These are phyloP conservation scores for Misopates orontium DNA, from an alignment of 257 asterid species.

Conservation along the genomic window DNA sequence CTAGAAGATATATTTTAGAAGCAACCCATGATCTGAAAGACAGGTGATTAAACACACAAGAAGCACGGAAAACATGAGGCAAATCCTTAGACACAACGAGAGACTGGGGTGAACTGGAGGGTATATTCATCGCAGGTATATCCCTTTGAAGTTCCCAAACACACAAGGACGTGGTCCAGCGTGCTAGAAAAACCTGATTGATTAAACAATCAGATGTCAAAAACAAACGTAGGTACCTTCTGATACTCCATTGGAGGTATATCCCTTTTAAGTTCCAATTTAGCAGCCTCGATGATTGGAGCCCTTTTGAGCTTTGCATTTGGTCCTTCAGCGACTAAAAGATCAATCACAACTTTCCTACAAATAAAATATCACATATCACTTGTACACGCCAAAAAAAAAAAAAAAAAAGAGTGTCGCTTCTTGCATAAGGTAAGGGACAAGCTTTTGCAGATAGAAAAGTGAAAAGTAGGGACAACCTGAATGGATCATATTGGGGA, in stretches of 20 bases:
- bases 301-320: conserved; percentile 82
- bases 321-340: conserved; percentile 64
- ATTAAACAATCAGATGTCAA: not conserved
- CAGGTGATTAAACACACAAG: too few relatives aligned
- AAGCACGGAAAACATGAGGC: not conserved
- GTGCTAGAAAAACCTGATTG: not conserved
- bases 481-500: conserved; percentile 64
- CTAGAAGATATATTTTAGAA: too few relatives aligned
- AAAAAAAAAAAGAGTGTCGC: not conserved
- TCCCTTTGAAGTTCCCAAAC: too few relatives aligned
- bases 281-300: conserved; percentile 67
- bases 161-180: conserved; percentile 1
- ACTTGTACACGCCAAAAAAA: conserved; percentile 5
- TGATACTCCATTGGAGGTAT: conserved; percentile 44
- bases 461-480: conserved; percentile 43
- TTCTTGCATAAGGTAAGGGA: not conserved
- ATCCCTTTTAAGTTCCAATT: conserved; percentile 48
- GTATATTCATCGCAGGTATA: too few relatives aligned
- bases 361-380: conserved; percentile 26
- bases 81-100: not conserved
- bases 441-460: not conserved
- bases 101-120: not conserved
- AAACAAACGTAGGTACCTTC: conserved; percentile 52
- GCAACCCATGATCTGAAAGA: too few relatives aligned
- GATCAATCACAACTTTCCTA: conserved; percentile 78